Evolutionary conservation across 2,329 filamentous ascomycete genomes (phyloP).

Genomic region (Mycosphaerella sp.): DNA sequence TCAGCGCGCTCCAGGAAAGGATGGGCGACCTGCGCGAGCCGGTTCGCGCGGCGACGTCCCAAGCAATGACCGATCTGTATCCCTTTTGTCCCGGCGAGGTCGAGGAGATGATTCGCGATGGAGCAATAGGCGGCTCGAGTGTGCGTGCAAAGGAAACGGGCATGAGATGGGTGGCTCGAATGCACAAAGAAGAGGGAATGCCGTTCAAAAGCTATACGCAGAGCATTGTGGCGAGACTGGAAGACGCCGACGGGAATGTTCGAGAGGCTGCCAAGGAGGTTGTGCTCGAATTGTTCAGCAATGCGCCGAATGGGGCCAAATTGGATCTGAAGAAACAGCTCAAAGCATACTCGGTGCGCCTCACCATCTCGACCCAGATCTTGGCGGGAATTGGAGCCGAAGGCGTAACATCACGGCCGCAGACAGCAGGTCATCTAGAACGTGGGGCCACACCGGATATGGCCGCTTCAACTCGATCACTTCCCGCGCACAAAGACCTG

Average conservation of each 20-base stretch:
- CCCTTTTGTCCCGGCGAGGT: constrained; percentile 63
- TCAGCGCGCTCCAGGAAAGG: constrained; percentile 73
- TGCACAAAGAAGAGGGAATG: constrained; percentile 72
- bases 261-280: constrained; percentile 76
- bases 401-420: constrained; percentile 20
- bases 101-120: constrained; percentile 72
- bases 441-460: constrained; percentile 28
- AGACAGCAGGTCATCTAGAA: constrained; percentile 26
- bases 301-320: constrained; percentile 75
- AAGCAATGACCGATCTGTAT: constrained; percentile 73
- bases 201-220: constrained; percentile 80
- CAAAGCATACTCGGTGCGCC: constrained; percentile 74
- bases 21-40: constrained; percentile 86
- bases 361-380: constrained; percentile 77
- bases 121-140: constrained; percentile 73
- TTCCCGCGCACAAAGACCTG: constrained; percentile 28
- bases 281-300: constrained; percentile 80
- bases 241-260: constrained; percentile 83
- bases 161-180: constrained; percentile 81
- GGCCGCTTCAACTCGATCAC: constrained; percentile 40
- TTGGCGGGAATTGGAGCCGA: constrained; percentile 63
- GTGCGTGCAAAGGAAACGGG: constrained; percentile 75
- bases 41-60: constrained; percentile 65
- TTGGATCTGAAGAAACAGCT: constrained; percentile 84
- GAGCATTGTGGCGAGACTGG: constrained; percentile 74